Conservation (phyloP, 108 stramenopile species). For the Pseudonitzschia multiseries region DNA sequence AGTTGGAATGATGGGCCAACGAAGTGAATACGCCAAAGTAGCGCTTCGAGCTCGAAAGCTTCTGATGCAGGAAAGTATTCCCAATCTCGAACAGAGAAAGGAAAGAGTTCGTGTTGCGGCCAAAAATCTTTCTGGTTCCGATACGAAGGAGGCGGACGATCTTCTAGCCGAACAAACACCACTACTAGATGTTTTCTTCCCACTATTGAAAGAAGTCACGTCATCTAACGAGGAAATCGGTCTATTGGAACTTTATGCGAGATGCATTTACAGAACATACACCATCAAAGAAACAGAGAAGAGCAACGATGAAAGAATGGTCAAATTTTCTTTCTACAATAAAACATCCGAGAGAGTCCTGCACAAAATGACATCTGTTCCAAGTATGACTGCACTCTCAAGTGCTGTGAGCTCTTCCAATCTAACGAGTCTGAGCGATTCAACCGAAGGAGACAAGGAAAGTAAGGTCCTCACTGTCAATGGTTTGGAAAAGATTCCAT, state of each 20-base stretch:
- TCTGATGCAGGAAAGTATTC: conserved; percentile 89
- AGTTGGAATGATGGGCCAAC: conserved; percentile 88
- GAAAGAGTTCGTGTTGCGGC: conserved; percentile 56
- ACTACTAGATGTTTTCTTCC: conserved; percentile 85
- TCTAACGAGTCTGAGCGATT: conserved; percentile 58
- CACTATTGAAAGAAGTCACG: conserved; percentile 52
- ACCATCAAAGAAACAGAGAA: conserved; percentile 64
- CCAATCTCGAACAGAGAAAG: conserved; percentile 84
- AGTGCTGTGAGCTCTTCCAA: conserved; percentile 63
- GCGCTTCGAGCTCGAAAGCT: conserved; percentile 85
- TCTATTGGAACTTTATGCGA: conserved; percentile 81
- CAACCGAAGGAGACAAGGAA: conserved; percentile 57
- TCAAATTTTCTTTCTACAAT: conserved; percentile 77
- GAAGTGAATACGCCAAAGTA: conserved; percentile 68
- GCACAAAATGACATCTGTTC: conserved; percentile 63
- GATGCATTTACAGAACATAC: conserved; percentile 84
- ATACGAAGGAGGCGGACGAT: conserved; percentile 56
- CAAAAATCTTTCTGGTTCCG: conserved; percentile 39
- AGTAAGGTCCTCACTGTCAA: conserved; percentile 40
- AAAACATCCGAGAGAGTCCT: conserved; percentile 73
- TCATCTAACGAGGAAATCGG: conserved; percentile 56
- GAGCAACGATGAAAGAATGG: conserved; percentile 39
- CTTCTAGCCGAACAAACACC: conserved; percentile 79
- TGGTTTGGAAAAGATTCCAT: conserved; percentile 55
- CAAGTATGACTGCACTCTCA: conserved; percentile 86